Percentiles rank a stretch among this genome's conserved stretches.
phyloP scores from a whole-genome alignment of 2,329 filamentous ascomycete species.

The Colletotrichum phormii region DNA sequence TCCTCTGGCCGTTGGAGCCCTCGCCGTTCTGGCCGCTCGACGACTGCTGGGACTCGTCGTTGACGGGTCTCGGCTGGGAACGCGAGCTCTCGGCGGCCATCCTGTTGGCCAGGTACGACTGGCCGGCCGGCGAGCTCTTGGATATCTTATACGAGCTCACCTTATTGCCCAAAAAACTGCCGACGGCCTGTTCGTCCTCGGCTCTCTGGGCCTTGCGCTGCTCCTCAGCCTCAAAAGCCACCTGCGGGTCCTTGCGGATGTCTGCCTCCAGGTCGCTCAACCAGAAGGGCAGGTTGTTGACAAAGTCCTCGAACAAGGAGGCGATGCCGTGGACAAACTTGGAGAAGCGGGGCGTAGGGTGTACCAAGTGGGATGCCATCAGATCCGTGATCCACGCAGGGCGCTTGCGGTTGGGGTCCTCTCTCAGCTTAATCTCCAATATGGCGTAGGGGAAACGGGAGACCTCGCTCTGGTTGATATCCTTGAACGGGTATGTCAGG shows the following conservation, averaged over 20 bases:
- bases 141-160: conserved; percentile 67
- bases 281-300: conserved; percentile 98
- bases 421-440: conserved; percentile 90
- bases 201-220: conserved; percentile 82
- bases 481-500: conserved; percentile 88
- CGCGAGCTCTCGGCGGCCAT: conserved; percentile 58
- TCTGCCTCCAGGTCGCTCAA: conserved; percentile 90
- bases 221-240: conserved; percentile 92
- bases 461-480: conserved; percentile 91
- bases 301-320: conserved; percentile 91
- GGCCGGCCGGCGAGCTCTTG: conserved; percentile 75
- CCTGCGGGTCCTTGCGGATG: conserved; percentile 91
- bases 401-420: conserved; percentile 73
- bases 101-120: conserved; percentile 71
- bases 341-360: conserved; percentile 89
- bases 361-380: conserved; percentile 92
- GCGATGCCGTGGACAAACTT: conserved; percentile 97
- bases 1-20: conserved; percentile 34
- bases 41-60: conserved; percentile 41
- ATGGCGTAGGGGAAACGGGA: conserved; percentile 91
- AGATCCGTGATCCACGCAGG: conserved; percentile 91
- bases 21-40: conserved; percentile 50
- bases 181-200: conserved; percentile 89
- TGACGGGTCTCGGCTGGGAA: conserved; percentile 43
- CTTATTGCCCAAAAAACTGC: conserved; percentile 80